Base-by-base conservation (phyloP, 371 early-diverging fungal genomes). In the Mucor piriformis region DNA sequence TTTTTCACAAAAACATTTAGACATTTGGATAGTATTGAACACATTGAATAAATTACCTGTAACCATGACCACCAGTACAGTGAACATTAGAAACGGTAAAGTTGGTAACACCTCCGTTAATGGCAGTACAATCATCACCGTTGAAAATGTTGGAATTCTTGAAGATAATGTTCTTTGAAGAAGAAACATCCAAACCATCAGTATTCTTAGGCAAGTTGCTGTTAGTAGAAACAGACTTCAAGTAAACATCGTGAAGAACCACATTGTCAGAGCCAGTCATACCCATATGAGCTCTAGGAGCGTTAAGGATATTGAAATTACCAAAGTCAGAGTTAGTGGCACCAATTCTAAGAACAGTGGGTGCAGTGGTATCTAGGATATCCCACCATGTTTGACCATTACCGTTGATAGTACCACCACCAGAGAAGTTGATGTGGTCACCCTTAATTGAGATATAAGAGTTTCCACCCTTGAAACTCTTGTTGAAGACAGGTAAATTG, bases 111-210 rank as follows among this genome's bases (percentile, higher is more conserved):
- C 64, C 63, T 13, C 63, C 61, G 35, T 74, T 70, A 21, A 74
- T 63, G n/a, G 74, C 74, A 13, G 54, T 48, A 54, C 74, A 74
- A n/a, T 74, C 71, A 50, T 70, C 74, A 21, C 71, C 71, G n/a
- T 65, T 52, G 8, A 59, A 53, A 29, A 74, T 35, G 29, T 50
- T n/a, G n/a, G n/a, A n/a, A n/a, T n/a, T n/a, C n/a, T n/a, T n/a
- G n/a, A n/a, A n/a, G n/a, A n/a, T n/a, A n/a, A n/a, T n/a, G n/a
- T n/a, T n/a, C n/a, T n/a, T n/a, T n/a, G n/a, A n/a, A n/a, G n/a
- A n/a, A n/a, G n/a, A n/a, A n/a, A n/a, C n/a, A n/a, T n/a, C n/a
- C n/a, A n/a, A n/a, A n/a, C n/a, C n/a, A n/a, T n/a, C n/a, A n/a
- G n/a, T n/a, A n/a, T n/a, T n/a, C n/a, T n/a, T n/a, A n/a, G n/a